Evolutionary conservation across 139 green algal species (phyloP).

Genomic region (Desmodesmus armatus): DNA sequence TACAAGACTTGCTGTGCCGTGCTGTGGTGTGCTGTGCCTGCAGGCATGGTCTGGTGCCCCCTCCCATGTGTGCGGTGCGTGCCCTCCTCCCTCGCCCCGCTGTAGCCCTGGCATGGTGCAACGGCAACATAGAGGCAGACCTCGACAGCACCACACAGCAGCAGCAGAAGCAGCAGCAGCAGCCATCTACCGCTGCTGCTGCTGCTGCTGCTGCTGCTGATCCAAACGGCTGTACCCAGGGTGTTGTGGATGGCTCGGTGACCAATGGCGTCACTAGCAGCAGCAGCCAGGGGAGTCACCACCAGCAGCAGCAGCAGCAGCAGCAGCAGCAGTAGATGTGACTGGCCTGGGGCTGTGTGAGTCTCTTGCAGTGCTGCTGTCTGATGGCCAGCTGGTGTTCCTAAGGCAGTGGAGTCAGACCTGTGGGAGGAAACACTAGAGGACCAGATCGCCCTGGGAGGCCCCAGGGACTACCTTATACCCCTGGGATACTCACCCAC

Average conservation of each 20-base stretch:
- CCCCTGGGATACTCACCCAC: conserved; percentile 13
- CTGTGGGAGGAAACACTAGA: conserved; percentile 81
- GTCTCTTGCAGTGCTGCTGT: conserved; percentile 66
- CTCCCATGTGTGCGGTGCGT: conserved; percentile 80
- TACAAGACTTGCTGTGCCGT: background rate
- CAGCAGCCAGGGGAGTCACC: background rate
- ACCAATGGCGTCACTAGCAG: background rate
- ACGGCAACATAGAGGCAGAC: conserved; percentile 24
- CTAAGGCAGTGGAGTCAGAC: conserved; percentile 64
- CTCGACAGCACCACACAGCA: background rate
- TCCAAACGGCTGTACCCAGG: too few species aligned
- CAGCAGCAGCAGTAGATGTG: conserved; percentile 26
- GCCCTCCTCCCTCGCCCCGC: conserved; percentile 52
- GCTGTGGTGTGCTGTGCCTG: background rate
- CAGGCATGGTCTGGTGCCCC: conserved; percentile 78
- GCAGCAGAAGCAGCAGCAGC: background rate
- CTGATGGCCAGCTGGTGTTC: conserved; percentile 68
- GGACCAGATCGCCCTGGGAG: conserved; percentile 33
- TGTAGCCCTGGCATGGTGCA: conserved; percentile 30
- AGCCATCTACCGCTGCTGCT: background rate
- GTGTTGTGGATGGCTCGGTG: too few species aligned
- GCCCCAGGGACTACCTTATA: conserved; percentile 16
- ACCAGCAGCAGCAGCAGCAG: conserved; percentile 23
- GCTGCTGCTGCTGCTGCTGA: too few species aligned
- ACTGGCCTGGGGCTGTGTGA: conserved; percentile 45